Evolutionary conservation across 2,329 filamentous ascomycete species (phyloP), one percentile per base, ranked within the genome.

Genomic region (Alternaria brassicicola): DNA sequence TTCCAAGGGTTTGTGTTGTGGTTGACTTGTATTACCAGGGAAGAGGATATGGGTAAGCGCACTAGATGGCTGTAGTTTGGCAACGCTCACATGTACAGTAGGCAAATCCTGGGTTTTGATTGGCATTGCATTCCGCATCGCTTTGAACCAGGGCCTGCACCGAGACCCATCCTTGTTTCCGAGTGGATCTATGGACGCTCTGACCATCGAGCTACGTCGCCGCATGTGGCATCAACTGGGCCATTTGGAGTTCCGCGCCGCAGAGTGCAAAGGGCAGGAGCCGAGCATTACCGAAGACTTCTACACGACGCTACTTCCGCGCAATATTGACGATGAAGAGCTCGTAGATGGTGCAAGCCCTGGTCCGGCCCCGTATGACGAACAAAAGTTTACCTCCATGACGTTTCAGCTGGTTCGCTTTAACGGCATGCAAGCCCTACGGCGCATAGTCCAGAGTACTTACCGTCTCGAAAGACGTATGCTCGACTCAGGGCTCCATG

Each of bases 261-360:
- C 75, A 6, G 76, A 78, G 49, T 76, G 73, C 36, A 78, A 77
- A 60, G 76, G 76, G 2, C 76, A 78, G 54, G 76, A 78, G 43
- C 75, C 76, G 7, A 72, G 68, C 42, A 68, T 78, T 28, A 67
- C 68, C 7, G 75, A 77, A 33, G 76, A 78, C 23, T 73, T 75
- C 43, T 78, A 76, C 50, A 78, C 76, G 10, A 76, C 76, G 4
- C 42, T 77, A 9, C 52, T 76, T 7, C 76, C 76, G 12, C 68
- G 74, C 6, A 78, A 78, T 49, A 69, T 78, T 6, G 71, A 76
- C n/a, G 76, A 78, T 19, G 74, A 77, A 26, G 75, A 77, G 25
- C 69, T 78, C 7, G 35, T 76, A n/a, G 74, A 77, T 36, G 76
- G 76, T 19, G 68, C 64, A 7, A 76, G 68, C 50, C 73, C 68